A percentile compares a stretch with the other conserved stretches of the same genome.
Conservation (phyloP, 2,329 filamentous ascomycete species). For the Sporothrix brasiliensis region DNA sequence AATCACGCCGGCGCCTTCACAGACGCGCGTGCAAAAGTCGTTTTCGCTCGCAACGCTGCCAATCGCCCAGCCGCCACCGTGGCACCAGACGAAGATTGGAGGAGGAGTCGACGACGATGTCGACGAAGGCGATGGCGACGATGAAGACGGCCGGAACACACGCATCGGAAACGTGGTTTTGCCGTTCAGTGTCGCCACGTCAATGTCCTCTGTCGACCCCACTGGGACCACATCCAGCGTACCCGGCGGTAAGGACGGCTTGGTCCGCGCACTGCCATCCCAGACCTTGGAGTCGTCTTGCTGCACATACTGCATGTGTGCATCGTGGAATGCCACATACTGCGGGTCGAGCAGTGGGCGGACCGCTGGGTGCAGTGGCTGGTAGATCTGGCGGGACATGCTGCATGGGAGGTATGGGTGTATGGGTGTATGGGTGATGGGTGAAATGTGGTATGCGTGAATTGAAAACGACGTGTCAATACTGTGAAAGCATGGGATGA, state of each 20-base stretch:
- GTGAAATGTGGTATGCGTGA: not conserved
- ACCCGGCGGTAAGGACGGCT: conserved; percentile 39
- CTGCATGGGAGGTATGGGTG: not conserved
- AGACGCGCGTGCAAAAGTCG: conserved; percentile 43
- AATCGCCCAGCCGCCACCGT: conserved; percentile 48
- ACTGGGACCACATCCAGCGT: conserved; percentile 38
- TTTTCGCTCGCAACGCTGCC: conserved; percentile 44
- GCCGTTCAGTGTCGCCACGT: conserved; percentile 39
- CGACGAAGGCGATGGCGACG: conserved; percentile 37
- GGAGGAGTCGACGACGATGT: conserved; percentile 35
- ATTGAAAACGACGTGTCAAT: too few relatives aligned
- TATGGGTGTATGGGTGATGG: not conserved
- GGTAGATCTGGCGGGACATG: conserved; percentile 32
- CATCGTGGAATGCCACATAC: conserved; percentile 46
- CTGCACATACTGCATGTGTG: conserved; percentile 44
- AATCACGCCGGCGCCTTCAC: conserved; percentile 33
- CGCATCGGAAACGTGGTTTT: conserved; percentile 41
- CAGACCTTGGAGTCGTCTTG: conserved; percentile 44
- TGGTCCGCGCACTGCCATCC: conserved; percentile 41
- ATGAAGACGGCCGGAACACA: conserved; percentile 42
- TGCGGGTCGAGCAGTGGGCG: conserved; percentile 44
- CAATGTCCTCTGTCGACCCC: conserved; percentile 39
- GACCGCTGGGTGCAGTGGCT: conserved; percentile 44
- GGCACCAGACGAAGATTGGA: conserved; percentile 47
- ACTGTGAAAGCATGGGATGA: too few relatives aligned